A percentile compares a stretch with the other conserved stretches of the same genome.
These are phyloP conservation scores for Pseudogymnoascus verrucosus DNA, from an alignment of 2,329 filamentous ascomycete species.

Conservation along the genomic window DNA sequence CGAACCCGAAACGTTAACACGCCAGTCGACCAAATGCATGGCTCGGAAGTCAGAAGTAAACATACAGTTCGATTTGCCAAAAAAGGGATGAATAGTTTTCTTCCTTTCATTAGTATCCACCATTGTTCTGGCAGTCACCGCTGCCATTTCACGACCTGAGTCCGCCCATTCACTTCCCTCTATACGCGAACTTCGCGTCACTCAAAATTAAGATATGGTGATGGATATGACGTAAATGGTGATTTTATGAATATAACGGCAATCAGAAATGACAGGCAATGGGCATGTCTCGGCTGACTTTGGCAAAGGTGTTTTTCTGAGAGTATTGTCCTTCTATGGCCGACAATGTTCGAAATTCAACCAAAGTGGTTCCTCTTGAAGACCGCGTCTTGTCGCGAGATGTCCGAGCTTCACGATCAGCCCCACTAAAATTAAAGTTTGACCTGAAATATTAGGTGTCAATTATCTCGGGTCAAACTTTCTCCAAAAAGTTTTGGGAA, in stretches of 20 bases:
- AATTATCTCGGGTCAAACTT: not conserved
- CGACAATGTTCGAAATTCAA: slow-evolving; percentile 1
- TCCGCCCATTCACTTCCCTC: slow-evolving; percentile 3
- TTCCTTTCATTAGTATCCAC: slow-evolving; percentile 22
- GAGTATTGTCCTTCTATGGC: not conserved
- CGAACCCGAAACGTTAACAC: not conserved
- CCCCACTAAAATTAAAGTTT: not conserved
- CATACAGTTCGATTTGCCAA: slow-evolving; percentile 25
- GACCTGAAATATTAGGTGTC: not conserved
- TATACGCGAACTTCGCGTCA: slow-evolving; percentile 23
- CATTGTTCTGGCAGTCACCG: slow-evolving; percentile 23
- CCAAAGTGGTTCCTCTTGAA: slow-evolving; percentile 7
- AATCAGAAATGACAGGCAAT: not conserved
- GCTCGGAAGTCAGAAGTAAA: not conserved
- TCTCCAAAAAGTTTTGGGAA: slow-evolving; percentile 10
- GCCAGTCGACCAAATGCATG: not conserved
- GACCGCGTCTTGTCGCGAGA: slow-evolving; percentile 5
- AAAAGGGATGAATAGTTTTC: slow-evolving; percentile 25
- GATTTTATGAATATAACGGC: not conserved
- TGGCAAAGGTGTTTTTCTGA: not conserved
- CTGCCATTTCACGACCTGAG: slow-evolving; percentile 21
- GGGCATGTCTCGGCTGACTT: not conserved
- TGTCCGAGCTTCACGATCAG: not conserved
- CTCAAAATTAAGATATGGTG: not conserved
- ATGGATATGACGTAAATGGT: not conserved